Evolutionary conservation across 208 protist species (phyloP).

Genomic region (Naegleria fowleri): DNA sequence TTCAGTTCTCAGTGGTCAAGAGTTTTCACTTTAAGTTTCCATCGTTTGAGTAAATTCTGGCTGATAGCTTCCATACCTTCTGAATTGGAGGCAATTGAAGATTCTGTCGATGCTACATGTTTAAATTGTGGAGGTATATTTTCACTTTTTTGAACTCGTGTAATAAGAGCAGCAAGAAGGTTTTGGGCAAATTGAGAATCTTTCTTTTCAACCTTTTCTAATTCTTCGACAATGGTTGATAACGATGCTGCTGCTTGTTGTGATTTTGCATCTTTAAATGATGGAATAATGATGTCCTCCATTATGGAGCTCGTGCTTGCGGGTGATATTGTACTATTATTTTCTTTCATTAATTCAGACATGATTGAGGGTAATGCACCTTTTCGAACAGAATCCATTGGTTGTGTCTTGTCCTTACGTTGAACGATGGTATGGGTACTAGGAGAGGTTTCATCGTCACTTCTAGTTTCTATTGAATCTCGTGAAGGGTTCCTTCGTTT

Average conservation of each 20-base stretch:
- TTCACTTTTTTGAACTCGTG: neutral
- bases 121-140: neutral
- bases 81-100: neutral
- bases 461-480: neutral
- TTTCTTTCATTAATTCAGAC: neutral
- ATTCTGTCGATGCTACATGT: neutral
- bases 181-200: neutral
- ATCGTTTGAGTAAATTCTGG: neutral
- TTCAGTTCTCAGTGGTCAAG: neutral
- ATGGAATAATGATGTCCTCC: neutral
- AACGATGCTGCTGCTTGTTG: neutral
- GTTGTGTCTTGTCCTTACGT: neutral
- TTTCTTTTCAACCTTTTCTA: neutral
- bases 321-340: too few species aligned
- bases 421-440: neutral
- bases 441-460: neutral
- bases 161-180: neutral
- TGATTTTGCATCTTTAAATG: neutral
- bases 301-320: neutral
- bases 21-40: neutral
- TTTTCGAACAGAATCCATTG: neutral
- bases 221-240: neutral
- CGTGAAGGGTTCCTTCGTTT: neutral
- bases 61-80: neutral
- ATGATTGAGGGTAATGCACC: neutral